A percentile compares a stretch with the other conserved stretches of the same genome.
phyloP scores from a whole-genome alignment of 768 basidiomycete genomes.

The Lentinula detonsa region DNA sequence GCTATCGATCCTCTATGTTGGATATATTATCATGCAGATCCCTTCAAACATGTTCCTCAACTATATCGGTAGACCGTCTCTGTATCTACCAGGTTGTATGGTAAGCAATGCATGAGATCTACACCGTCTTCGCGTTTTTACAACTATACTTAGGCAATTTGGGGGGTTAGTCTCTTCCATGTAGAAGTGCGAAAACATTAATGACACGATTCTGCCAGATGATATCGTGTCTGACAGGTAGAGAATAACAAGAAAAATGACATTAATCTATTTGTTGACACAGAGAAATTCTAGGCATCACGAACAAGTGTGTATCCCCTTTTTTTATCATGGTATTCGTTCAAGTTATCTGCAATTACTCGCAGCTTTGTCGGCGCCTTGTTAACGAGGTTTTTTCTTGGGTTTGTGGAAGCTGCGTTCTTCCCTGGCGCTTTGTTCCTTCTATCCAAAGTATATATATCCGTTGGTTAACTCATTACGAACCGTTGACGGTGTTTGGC shows the following conservation, averaged over 20 bases:
- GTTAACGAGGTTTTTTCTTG: conserved; percentile 42
- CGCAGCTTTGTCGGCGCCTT: conserved; percentile 33
- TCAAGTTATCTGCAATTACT: background rate
- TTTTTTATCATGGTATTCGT: background rate
- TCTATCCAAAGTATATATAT: conserved; percentile 13
- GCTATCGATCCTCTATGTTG: conserved; percentile 11
- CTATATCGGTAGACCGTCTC: conserved; percentile 44
- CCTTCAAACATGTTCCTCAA: conserved; percentile 56
- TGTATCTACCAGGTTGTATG: conserved; percentile 49
- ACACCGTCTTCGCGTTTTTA: background rate
- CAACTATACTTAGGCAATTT: background rate
- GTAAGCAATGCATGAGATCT: conserved; percentile 4
- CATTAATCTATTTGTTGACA: background rate
- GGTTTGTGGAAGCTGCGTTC: conserved; percentile 43
- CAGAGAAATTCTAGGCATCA: conserved; percentile 13
- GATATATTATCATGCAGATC: conserved; percentile 72
- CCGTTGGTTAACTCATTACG: background rate
- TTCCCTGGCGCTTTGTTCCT: conserved; percentile 35
- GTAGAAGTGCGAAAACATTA: conserved; percentile 10
- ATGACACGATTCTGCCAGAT: conserved; percentile 35
- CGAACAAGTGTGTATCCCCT: conserved; percentile 19
- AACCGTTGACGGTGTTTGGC: background rate
- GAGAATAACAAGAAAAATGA: background rate
- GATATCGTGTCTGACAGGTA: conserved; percentile 35
- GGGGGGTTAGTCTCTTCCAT: background rate